These are phyloP conservation scores for Magnaporthiopsis rhizophila DNA, from an alignment of 2,329 filamentous ascomycete genomes.

Conservation along the genomic window DNA sequence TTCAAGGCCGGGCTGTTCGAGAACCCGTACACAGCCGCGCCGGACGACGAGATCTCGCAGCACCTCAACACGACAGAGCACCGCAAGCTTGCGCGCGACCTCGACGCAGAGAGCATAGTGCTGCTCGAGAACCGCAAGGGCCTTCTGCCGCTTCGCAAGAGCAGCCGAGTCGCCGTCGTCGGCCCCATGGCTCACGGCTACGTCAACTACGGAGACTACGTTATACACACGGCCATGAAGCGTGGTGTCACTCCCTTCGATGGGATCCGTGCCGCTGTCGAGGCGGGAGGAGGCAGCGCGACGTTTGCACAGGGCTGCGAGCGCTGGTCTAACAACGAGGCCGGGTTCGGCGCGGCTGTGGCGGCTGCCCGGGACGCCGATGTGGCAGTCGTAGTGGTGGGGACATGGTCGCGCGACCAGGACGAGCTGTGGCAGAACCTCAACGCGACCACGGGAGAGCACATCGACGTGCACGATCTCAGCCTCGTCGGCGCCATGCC, in stretches of 20 bases:
- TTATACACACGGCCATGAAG: slow-evolving; percentile 55
- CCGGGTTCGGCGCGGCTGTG: slow-evolving; percentile 60
- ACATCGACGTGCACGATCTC: slow-evolving; percentile 57
- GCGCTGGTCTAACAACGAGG: slow-evolving; percentile 63
- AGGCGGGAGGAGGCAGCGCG: slow-evolving; percentile 45
- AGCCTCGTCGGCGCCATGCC: slow-evolving; percentile 64
- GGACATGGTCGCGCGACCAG: slow-evolving; percentile 70
- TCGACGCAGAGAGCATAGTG: slow-evolving; percentile 57
- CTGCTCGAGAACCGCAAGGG: slow-evolving; percentile 51
- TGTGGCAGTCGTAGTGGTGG: slow-evolving; percentile 65
- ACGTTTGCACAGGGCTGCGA: slow-evolving; percentile 65
- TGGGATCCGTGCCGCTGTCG: slow-evolving; percentile 49
- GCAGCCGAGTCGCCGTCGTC: slow-evolving; percentile 63
- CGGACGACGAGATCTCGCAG: slow-evolving; percentile 42
- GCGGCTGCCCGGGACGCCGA: slow-evolving; percentile 57
- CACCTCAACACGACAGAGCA: slow-evolving; percentile 55
- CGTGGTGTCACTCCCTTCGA: slow-evolving; percentile 62
- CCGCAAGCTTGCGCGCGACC: slow-evolving; percentile 49
- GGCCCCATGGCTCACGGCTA: slow-evolving; percentile 65
- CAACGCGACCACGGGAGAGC: slow-evolving; percentile 69
- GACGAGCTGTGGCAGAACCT: slow-evolving; percentile 60
- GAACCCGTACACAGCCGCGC: slow-evolving; percentile 54
- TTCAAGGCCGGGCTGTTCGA: slow-evolving; percentile 66
- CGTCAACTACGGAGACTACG: slow-evolving; percentile 58
- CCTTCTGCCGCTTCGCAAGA: slow-evolving; percentile 48